Conservation (phyloP, 139 green algal genomes). For the Trebouxia sp. region DNA sequence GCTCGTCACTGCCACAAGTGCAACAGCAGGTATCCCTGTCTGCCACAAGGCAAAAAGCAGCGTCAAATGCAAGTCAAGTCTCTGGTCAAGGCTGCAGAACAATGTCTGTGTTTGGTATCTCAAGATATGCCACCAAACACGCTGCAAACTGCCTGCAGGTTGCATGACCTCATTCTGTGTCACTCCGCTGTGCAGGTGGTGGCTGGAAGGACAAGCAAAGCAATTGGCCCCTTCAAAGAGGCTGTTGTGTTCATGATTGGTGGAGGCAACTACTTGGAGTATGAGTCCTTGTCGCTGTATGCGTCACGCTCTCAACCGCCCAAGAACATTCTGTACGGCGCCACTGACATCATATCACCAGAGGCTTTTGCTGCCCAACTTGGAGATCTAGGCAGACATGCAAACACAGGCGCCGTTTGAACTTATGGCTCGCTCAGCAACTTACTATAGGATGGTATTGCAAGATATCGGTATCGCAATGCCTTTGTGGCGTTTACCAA, state of each 20-base stretch:
- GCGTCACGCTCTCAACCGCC: slow-evolving; percentile 43
- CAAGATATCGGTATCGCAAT: background rate
- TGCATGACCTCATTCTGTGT: too few relatives aligned
- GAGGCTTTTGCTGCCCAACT: slow-evolving; percentile 81
- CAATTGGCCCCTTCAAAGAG: slow-evolving; percentile 73
- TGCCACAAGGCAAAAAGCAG: too few relatives aligned
- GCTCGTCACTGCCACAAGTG: too few relatives aligned
- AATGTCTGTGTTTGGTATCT: too few relatives aligned
- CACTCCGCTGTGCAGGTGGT: slow-evolving; percentile 44
- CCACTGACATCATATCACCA: slow-evolving; percentile 87
- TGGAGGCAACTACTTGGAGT: slow-evolving; percentile 95
- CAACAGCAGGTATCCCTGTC: too few relatives aligned
- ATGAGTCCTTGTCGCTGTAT: slow-evolving; percentile 67
- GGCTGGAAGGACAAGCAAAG: slow-evolving; percentile 38
- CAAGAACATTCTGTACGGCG: slow-evolving; percentile 88
- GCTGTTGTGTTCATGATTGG: slow-evolving; percentile 97
- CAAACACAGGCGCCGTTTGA: background rate
- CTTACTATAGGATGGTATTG: background rate
- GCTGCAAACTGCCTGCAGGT: too few relatives aligned
- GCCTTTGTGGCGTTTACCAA: too few relatives aligned
- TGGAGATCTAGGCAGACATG: slow-evolving; percentile 66
- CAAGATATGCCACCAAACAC: too few relatives aligned
- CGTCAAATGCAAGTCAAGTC: too few relatives aligned
- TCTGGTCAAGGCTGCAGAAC: too few relatives aligned
- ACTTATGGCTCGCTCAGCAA: too few relatives aligned